Evolutionary conservation across 1,139 yeast species (phyloP), one percentile per base, ranked within the genome.

Genomic region (Debaryomycetaceae sp.): DNA sequence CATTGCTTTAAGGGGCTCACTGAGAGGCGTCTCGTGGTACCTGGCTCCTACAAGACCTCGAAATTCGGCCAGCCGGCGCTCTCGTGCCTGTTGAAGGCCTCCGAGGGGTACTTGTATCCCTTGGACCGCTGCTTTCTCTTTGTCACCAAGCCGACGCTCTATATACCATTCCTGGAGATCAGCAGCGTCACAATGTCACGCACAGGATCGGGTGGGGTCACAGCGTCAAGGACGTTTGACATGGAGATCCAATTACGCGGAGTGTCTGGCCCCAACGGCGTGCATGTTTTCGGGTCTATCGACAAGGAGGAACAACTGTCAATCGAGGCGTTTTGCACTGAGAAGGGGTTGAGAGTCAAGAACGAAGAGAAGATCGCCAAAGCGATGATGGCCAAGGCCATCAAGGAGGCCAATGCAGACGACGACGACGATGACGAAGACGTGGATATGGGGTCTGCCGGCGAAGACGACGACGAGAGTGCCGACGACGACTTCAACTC

Each of bases 141-240:
- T 53, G 82, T 91, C 26, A 89, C 96, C 19, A 93, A 93, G 55
- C 96, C 98, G 30, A 88, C 97, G 0, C 76, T 91, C 27, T 84
- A 85, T 55, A 84, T 91, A 42, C 96, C 97, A 34, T 83, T 78
- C 54, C 66, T 83, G 1, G 97, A 91, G 48, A 76, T 91, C 29
- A 68, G 80, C 34, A 71, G 67, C 28, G 78, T 91, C 21, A 78
- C 84, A 19, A 83, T 93, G 64, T 83, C 96, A 3, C 80, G 99
- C 56, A 84, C 94, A 5, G 95, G 95, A 10, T 76, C 81, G 28
- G 78, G 88, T 2, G 76, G 83, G 1, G 73, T 78, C 3, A 69
- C 84, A 2, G 82, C 94, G 2, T 79, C 88, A 22, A 78, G 96
- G 53, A 91, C 98, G 0, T 93, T 93, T 57, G 99, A 93, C 58